Conservation (phyloP, 768 basidiomycete genomes). For the Tricholoma hemisulphureum region DNA sequence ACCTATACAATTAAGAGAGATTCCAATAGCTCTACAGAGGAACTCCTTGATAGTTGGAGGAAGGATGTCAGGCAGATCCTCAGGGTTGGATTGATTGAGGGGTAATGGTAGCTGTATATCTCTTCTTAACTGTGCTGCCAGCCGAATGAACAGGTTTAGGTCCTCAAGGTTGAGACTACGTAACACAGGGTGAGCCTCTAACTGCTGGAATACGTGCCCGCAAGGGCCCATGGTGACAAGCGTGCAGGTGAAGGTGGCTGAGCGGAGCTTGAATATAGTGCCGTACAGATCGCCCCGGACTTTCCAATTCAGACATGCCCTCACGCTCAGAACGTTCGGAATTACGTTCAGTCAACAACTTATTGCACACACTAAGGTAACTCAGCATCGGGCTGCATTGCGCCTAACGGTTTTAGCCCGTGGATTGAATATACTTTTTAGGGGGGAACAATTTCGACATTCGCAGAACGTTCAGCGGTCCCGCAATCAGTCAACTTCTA, state of each 20-base stretch:
- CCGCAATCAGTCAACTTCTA: conserved; percentile 9
- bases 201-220: neutral
- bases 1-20: conserved; percentile 44
- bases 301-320: neutral
- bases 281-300: too few relatives aligned
- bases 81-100: neutral
- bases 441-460: conserved; percentile 73
- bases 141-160: neutral
- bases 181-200: neutral
- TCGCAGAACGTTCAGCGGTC: conserved; percentile 51
- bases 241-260: too few relatives aligned
- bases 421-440: conserved; percentile 22
- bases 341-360: conserved; percentile 40
- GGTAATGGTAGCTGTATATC: neutral
- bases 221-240: too few relatives aligned
- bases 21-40: conserved; percentile 17
- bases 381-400: conserved; percentile 3
- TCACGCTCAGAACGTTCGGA: conserved; percentile 2
- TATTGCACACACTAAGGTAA: conserved; percentile 54
- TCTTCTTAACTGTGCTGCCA: neutral
- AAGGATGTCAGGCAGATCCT: conserved; percentile 11
- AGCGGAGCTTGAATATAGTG: too few relatives aligned
- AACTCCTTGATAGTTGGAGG: neutral
- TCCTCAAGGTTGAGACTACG: neutral
- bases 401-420: neutral